Evolutionary conservation across 495 filamentous ascomycete genomes (phyloP).

Genomic region (Neurospora terricola): DNA sequence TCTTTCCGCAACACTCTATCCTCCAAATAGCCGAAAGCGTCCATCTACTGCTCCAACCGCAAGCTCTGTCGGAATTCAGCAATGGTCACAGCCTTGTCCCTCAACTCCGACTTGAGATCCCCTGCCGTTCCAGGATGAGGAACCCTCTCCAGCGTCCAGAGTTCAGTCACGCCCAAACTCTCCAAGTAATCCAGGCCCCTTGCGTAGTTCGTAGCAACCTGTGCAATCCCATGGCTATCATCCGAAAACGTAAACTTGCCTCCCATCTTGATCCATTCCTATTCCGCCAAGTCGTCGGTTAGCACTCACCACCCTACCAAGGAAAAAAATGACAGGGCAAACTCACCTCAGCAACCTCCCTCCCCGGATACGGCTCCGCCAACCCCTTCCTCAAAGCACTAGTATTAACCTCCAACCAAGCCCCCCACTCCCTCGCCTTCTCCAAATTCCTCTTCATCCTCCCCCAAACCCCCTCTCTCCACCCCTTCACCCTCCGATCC

Average conservation of each 20-base stretch:
- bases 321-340: not conserved
- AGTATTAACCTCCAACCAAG: constrained; percentile 81
- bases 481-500: constrained; percentile 41
- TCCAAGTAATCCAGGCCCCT: constrained; percentile 47
- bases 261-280: constrained; percentile 42
- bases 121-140: constrained; percentile 1
- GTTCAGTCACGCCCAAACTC: constrained; percentile 33
- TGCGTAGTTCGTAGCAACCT: constrained; percentile 54
- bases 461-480: constrained; percentile 56
- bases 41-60: constrained; percentile 2
- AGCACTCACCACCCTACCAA: not conserved
- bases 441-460: constrained; percentile 63
- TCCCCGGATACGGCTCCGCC: constrained; percentile 77
- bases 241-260: constrained; percentile 82
- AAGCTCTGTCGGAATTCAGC: constrained; percentile 23
- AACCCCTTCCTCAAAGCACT: constrained; percentile 81
- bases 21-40: not conserved
- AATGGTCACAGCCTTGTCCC: constrained; percentile 23
- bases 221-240: constrained; percentile 77
- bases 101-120: constrained; percentile 17
- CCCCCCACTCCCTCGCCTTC: no score
- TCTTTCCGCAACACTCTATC: not conserved
- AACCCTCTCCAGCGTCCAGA: constrained; percentile 38
- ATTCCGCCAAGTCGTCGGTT: not conserved
- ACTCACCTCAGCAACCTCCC: constrained; percentile 66